Evolutionary conservation across 73 alveolate species (phyloP).

Genomic region (Paramecium tetraurelia): DNA sequence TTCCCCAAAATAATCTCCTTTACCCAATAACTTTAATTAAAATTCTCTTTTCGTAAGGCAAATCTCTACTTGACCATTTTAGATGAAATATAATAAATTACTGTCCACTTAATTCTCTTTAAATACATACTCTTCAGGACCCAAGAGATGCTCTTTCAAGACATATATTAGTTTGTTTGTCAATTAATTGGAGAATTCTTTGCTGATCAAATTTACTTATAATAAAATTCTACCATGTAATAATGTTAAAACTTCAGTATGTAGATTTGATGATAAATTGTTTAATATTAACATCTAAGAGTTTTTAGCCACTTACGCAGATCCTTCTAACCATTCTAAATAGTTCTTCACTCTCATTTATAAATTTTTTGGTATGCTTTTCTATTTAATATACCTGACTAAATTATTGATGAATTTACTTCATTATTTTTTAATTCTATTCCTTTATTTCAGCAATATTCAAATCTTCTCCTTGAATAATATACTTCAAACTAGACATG

Average conservation of each 20-base stretch:
- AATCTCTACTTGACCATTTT: conserved; percentile 50
- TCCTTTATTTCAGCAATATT: conserved; percentile 41
- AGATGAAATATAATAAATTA: conserved; percentile 52
- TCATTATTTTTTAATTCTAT: conserved; percentile 26
- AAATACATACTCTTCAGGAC: conserved; percentile 60
- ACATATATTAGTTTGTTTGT: not conserved
- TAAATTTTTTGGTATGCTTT: conserved; percentile 54
- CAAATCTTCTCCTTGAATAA: not conserved
- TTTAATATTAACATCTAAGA: not conserved
- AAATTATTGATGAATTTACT: not conserved
- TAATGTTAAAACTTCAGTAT: conserved; percentile 20
- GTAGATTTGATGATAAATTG: conserved; percentile 5
- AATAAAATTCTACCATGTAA: conserved; percentile 1
- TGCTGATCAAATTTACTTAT: not conserved
- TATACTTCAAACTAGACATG: conserved; percentile 16
- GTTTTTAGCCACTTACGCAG: conserved; percentile 21
- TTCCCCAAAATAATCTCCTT: conserved; percentile 74
- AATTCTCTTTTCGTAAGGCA: conserved; percentile 3
- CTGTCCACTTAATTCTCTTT: conserved; percentile 49
- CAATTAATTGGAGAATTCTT: not conserved
- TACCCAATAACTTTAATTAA: not conserved
- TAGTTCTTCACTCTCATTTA: conserved; percentile 51
- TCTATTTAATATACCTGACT: conserved; percentile 20
- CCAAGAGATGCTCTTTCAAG: conserved; percentile 47
- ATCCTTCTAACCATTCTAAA: conserved; percentile 57